Base-by-base conservation (phyloP, 331 rosid species). In the Arachis monticola region DNA sequence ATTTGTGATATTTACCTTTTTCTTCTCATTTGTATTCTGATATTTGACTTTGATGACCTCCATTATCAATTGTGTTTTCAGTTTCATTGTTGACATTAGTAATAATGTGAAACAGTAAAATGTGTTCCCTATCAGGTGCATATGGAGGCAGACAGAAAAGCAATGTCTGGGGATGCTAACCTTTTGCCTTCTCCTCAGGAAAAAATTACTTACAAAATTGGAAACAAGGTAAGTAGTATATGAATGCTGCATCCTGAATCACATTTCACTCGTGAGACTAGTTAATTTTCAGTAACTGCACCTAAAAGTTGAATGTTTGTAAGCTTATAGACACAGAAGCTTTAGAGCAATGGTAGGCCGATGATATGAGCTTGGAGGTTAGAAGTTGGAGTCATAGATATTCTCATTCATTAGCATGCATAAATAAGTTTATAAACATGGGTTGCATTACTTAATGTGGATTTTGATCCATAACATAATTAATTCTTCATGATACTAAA, bases 91-190 rank as follows among this genome's bases (percentile, higher is more conserved):
- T 81, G 76, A 58, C 58, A n/a, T 75, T 66, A 55, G 52, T 73
- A 70, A 67, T 56, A 70, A 59, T 74, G 80, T 82, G 59, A 80
- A 63, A 65, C 68, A 22, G 73, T 69, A 58, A 42, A 73, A 10
- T 57, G 38, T 73, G 77, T 72, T 75, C 60, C 60, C 63, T 45
- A 56, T 81, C 85, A 95, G 99, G 99, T 95, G 79, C 97, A 95
- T 85, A 95, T 95, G 93, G 99, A 92, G 76, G 88, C 87, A 55
- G 97, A 92, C 64, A 87, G 93, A 83, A 90, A 92, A 83, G 90
- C 90, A n/a, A 82, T 83, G 88, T 67, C 90, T 11, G 90, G 83
- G 69, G 97, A 90, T 12, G 55, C 86, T 75, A 86, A 82, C 82
- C 74, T 81, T 62, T 79, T 59, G 65, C 62, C 87, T 8, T 56